Evolutionary conservation across 2,329 filamentous ascomycete genomes (phyloP).

Genomic region (Pseudogymnoascus sp.): DNA sequence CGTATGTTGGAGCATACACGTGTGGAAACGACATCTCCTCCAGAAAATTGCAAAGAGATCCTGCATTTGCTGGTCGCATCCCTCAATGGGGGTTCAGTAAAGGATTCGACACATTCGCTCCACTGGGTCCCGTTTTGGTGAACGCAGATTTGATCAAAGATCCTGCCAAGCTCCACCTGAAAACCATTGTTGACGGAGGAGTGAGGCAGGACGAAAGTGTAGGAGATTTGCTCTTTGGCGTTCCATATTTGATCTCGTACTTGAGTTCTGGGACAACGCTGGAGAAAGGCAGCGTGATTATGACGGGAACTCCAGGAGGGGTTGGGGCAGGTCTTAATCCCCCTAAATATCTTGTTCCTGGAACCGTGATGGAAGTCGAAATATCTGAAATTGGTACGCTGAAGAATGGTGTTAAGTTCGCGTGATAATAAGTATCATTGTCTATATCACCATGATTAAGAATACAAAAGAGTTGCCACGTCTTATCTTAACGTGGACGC

Average conservation of each 20-base stretch:
- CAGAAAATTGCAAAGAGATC: conserved; percentile 34
- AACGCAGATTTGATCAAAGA: conserved; percentile 11
- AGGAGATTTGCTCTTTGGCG: conserved; percentile 40
- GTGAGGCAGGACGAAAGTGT: conserved; percentile 40
- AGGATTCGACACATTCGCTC: conserved; percentile 37
- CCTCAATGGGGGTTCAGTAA: conserved; percentile 39
- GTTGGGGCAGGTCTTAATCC: conserved; percentile 38
- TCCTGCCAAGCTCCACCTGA: conserved; percentile 35
- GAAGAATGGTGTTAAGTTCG: conserved; percentile 16
- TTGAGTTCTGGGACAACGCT: conserved; percentile 33
- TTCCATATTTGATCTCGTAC: conserved; percentile 30
- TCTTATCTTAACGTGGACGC: background rate
- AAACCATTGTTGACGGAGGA: conserved; percentile 37
- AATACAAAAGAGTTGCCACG: background rate
- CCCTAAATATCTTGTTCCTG: conserved; percentile 16
- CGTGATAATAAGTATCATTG: conserved; percentile 8
- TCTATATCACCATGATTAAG: background rate
- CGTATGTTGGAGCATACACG: conserved; percentile 36
- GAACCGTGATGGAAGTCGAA: conserved; percentile 17
- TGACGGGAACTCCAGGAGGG: conserved; percentile 36
- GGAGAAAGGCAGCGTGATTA: conserved; percentile 33
- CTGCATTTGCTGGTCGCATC: conserved; percentile 33
- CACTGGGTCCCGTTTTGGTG: conserved; percentile 36
- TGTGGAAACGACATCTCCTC: conserved; percentile 36
- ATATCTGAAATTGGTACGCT: conserved; percentile 18